Conservation (phyloP, 2,329 filamentous ascomycete genomes). For the Fusarium redolens region DNA sequence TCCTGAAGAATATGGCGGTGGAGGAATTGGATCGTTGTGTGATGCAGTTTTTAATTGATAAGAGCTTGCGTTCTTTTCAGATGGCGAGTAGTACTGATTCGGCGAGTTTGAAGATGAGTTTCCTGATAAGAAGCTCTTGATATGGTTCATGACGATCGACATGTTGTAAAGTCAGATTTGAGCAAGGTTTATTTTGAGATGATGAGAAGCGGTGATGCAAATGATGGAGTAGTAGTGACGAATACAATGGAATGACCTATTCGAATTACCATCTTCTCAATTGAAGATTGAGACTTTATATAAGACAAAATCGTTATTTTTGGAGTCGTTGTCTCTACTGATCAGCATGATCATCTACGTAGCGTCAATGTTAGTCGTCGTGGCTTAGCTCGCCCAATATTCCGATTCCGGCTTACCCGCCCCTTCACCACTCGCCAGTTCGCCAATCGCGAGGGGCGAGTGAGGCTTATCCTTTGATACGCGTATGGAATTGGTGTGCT, state of each 20-base stretch:
- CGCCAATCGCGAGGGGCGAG: background rate
- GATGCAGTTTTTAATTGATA: conserved; percentile 2
- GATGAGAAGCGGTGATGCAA: background rate
- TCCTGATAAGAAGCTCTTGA: conserved; percentile 7
- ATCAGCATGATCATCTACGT: conserved; percentile 5
- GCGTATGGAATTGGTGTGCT: conserved; percentile 6
- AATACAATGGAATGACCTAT: background rate
- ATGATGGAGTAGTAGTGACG: background rate
- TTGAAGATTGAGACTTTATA: background rate
- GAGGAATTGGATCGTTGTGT: background rate
- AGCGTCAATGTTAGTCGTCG: background rate
- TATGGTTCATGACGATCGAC: conserved; percentile 4
- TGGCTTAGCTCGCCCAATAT: conserved; percentile 20
- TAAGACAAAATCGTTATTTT: background rate
- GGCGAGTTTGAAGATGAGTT: background rate
- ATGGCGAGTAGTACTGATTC: background rate
- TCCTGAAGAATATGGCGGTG: conserved; percentile 5
- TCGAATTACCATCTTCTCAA: background rate
- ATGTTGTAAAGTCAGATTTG: background rate
- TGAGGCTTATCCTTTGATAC: conserved; percentile 4
- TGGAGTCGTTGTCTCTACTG: background rate
- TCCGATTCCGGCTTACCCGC: background rate
- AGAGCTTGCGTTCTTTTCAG: conserved; percentile 1
- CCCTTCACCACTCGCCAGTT: background rate
- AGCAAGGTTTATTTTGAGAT: background rate